These are phyloP conservation scores for Phytophthora litchii DNA, from an alignment of 352 stramenopile species.

Conservation along the genomic window DNA sequence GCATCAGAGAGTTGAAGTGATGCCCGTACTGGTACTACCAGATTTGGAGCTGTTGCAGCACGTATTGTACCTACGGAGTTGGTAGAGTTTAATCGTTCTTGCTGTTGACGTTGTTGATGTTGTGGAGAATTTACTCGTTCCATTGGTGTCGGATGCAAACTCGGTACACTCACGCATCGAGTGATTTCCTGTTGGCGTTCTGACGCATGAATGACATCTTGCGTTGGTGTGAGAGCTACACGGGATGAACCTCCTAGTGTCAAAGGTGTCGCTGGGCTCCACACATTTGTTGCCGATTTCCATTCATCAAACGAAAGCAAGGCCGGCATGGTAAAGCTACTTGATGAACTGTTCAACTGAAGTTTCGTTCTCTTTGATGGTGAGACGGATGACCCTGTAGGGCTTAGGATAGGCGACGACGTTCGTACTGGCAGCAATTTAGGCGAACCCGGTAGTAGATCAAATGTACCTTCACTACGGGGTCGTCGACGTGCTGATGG, in stretches of 20 bases:
- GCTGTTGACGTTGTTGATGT: constrained; percentile 17
- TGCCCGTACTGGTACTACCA: background rate
- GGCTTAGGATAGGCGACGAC: constrained; percentile 1
- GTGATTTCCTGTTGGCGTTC: constrained; percentile 46
- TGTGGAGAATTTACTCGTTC: constrained; percentile 44
- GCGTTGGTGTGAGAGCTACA: constrained; percentile 38
- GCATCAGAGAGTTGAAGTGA: constrained; percentile 6
- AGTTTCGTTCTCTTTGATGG: constrained; percentile 16
- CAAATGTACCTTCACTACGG: constrained; percentile 2
- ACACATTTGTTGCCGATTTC: constrained; percentile 61
- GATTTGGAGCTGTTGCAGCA: constrained; percentile 18
- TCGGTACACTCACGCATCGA: constrained; percentile 63
- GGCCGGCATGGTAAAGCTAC: constrained; percentile 15
- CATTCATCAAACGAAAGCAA: constrained; percentile 65
- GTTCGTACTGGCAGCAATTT: constrained; percentile 1
- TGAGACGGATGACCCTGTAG: background rate
- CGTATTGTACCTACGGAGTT: constrained; percentile 1
- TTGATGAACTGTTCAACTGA: background rate
- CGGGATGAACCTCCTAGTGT: constrained; percentile 19
- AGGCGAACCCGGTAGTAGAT: background rate
- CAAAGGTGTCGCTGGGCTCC: constrained; percentile 34
- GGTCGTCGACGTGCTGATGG: constrained; percentile 13
- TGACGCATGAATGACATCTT: constrained; percentile 25
- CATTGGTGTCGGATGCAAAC: constrained; percentile 62
- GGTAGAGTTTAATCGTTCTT: constrained; percentile 4